A percentile compares a stretch with the other conserved stretches of the same genome.
Conservation (phyloP, 306 rosid species). For the Prunus salicina region DNA sequence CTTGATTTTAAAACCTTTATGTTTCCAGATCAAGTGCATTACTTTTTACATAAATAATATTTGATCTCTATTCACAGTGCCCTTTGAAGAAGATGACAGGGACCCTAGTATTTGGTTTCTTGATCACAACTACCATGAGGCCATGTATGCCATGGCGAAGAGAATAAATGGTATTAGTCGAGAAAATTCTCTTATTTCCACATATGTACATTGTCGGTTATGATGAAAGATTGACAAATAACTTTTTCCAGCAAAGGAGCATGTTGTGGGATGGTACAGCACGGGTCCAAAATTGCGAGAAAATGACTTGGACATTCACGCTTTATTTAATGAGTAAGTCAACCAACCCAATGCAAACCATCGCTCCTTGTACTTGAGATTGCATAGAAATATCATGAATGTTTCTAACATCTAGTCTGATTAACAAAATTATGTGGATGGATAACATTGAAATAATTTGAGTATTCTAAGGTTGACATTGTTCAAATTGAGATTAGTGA, state of each 20-base stretch:
- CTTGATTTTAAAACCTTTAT: not conserved
- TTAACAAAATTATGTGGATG: not conserved
- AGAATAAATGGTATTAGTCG: conserved; percentile 58
- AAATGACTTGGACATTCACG: conserved; percentile 79
- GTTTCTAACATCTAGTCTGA: not conserved
- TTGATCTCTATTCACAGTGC: conserved; percentile 40
- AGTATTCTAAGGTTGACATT: not conserved
- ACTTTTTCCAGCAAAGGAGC: conserved; percentile 64
- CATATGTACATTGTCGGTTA: not conserved
- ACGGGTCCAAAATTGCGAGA: conserved; percentile 82
- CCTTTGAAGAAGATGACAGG: conserved; percentile 88
- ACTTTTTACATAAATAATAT: not conserved
- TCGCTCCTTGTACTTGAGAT: not conserved
- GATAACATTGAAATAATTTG: not conserved
- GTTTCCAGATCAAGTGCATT: not conserved
- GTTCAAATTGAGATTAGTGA: not conserved
- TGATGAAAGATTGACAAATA: not conserved
- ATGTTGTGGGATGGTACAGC: conserved; percentile 88
- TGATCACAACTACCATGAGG: conserved; percentile 81
- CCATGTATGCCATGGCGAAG: conserved; percentile 89
- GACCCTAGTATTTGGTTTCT: conserved; percentile 87
- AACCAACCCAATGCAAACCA: not conserved
- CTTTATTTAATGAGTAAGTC: conserved; percentile 61
- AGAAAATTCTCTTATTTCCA: not conserved
- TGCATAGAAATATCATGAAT: not conserved